phyloP scores from a whole-genome alignment of 352 stramenopile species.

The Aphanomyces astaci region DNA sequence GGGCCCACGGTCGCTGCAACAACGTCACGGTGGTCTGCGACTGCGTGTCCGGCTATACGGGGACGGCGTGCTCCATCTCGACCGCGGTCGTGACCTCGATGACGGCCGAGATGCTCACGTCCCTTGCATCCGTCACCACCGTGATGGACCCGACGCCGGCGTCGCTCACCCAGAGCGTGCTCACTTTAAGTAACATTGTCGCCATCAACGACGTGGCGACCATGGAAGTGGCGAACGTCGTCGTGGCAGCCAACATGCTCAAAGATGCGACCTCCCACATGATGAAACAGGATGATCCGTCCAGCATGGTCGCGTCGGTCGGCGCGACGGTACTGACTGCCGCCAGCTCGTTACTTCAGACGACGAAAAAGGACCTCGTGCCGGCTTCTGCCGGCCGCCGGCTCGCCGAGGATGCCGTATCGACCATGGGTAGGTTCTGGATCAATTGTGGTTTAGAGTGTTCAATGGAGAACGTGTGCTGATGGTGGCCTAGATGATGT shows the following conservation, averaged over 20 bases:
- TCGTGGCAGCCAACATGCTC: conserved; percentile 35
- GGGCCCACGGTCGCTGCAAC: conserved; percentile 33
- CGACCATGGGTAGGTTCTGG: no score
- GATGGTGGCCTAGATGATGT: conserved; percentile 22
- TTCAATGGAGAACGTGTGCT: no score
- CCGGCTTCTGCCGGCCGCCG: no score
- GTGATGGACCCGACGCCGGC: conserved; percentile 37
- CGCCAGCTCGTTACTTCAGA: background rate
- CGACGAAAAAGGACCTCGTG: background rate
- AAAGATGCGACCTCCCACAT: conserved; percentile 39
- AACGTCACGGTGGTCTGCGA: conserved; percentile 27
- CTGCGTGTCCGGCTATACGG: conserved; percentile 39
- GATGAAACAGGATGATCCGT: conserved; percentile 33
- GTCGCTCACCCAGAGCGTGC: conserved; percentile 44
- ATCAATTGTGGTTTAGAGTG: no score
- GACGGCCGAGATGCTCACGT: conserved; percentile 40
- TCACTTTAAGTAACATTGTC: conserved; percentile 27
- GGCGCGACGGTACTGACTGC: background rate
- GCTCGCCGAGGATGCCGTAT: no score
- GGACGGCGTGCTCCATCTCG: conserved; percentile 34
- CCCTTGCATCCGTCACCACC: conserved; percentile 27
- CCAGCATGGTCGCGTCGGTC: conserved; percentile 34
- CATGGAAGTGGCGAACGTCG: conserved; percentile 31
- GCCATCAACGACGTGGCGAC: conserved; percentile 20
- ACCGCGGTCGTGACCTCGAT: conserved; percentile 31